These are phyloP conservation scores for Talaromyces verruculosus DNA, from an alignment of 2,329 filamentous ascomycete genomes.

Conservation along the genomic window DNA sequence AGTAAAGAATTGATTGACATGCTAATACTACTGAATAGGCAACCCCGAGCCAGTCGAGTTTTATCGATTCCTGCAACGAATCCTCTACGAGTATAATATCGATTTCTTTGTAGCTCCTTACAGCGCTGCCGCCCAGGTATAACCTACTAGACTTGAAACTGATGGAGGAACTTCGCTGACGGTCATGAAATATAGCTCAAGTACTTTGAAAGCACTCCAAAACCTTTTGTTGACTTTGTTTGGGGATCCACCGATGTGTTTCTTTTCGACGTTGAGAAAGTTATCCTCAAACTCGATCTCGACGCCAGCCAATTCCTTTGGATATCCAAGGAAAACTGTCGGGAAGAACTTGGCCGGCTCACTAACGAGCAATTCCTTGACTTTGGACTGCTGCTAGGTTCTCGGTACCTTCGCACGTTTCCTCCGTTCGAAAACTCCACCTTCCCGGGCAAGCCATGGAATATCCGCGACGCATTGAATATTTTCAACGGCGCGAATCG, in stretches of 20 bases:
- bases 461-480: constrained; percentile 73
- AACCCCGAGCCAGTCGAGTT: constrained; percentile 70
- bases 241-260: constrained; percentile 84
- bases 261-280: constrained; percentile 77
- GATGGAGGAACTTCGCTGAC: constrained; percentile 12
- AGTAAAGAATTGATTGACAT: background rate
- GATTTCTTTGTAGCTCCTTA: constrained; percentile 83
- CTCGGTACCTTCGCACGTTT: constrained; percentile 74
- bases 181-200: constrained; percentile 54
- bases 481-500: constrained; percentile 65
- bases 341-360: constrained; percentile 64
- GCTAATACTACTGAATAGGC: constrained; percentile 48
- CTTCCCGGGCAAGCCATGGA: constrained; percentile 56
- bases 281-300: constrained; percentile 59
- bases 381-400: constrained; percentile 78
- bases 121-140: constrained; percentile 81
- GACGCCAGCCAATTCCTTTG: constrained; percentile 64
- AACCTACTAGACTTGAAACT: background rate
- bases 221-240: constrained; percentile 69
- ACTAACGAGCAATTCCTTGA: constrained; percentile 77
- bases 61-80: constrained; percentile 72
- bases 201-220: constrained; percentile 70
- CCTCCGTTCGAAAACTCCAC: constrained; percentile 69
- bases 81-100: constrained; percentile 67
- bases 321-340: constrained; percentile 66